These are phyloP conservation scores for Hymenoscyphus fraxineus DNA, from an alignment of 2,329 filamentous ascomycete genomes.

Conservation along the genomic window DNA sequence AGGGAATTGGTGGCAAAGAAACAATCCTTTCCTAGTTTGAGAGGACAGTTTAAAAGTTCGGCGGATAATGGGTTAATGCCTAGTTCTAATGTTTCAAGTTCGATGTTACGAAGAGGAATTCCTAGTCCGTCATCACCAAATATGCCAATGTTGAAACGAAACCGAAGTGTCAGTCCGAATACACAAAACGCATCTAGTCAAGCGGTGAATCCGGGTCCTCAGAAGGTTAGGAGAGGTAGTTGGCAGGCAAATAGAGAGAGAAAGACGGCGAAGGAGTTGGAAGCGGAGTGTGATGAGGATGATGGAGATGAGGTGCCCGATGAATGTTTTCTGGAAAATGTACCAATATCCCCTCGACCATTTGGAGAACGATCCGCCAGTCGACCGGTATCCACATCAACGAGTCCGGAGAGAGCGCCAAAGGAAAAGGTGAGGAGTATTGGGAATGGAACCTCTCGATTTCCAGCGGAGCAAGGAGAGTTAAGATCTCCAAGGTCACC, in stretches of 20 bases:
- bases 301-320: constrained; percentile 77
- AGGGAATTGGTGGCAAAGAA: constrained; percentile 32
- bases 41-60: constrained; percentile 28
- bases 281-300: constrained; percentile 72
- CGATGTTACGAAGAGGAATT: constrained; percentile 22
- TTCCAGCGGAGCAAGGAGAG: constrained; percentile 56
- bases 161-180: constrained; percentile 32
- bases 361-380: constrained; percentile 52
- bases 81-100: constrained; percentile 17
- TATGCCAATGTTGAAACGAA: constrained; percentile 27
- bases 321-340: constrained; percentile 74
- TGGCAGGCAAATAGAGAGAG: constrained; percentile 65
- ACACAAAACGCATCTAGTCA: constrained; percentile 19
- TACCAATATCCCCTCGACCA: constrained; percentile 74
- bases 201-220: constrained; percentile 22
- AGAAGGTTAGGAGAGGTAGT: constrained; percentile 42
- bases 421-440: constrained; percentile 31
- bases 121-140: constrained; percentile 25
- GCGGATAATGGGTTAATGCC: constrained; percentile 32
- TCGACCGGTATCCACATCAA: constrained; percentile 46
- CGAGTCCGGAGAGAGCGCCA: constrained; percentile 30
- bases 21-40: constrained; percentile 25
- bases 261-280: constrained; percentile 67
- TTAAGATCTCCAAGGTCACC: constrained; percentile 36
- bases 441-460: constrained; percentile 61